Evolutionary conservation across 2,329 filamentous ascomycete genomes (phyloP).

Genomic region (Pestalotiopsis sp.): DNA sequence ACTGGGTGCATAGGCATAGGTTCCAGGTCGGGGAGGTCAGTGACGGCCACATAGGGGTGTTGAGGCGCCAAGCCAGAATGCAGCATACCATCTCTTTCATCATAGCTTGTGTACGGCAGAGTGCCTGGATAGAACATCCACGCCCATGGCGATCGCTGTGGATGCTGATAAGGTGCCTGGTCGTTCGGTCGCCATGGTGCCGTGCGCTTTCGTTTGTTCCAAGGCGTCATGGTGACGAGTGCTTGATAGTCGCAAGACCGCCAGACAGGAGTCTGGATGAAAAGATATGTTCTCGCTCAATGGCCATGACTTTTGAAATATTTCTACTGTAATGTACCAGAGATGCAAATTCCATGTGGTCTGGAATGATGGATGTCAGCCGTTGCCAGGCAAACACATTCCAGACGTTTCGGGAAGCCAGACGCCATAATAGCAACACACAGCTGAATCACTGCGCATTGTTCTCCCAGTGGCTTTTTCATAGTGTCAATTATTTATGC

Average conservation of each 20-base stretch:
- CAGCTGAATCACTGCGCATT: no score
- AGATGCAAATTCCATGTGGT: background rate
- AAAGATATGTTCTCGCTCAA: background rate
- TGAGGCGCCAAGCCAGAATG: constrained; percentile 13
- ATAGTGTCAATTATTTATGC: no score
- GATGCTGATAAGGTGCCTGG: background rate
- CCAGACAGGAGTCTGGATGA: background rate
- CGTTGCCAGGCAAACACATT: background rate
- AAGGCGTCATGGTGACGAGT: background rate
- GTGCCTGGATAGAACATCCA: constrained; percentile 2
- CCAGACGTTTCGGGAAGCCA: background rate
- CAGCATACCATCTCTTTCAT: background rate
- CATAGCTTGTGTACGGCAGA: background rate
- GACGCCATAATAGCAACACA: no score
- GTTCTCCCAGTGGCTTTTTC: no score
- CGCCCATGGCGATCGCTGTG: constrained; percentile 14
- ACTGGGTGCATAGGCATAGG: background rate
- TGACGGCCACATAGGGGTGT: background rate
- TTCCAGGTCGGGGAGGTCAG: background rate
- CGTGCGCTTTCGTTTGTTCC: background rate
- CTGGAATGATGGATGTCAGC: background rate
- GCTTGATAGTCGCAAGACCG: background rate
- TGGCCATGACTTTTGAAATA: background rate
- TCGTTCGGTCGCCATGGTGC: background rate
- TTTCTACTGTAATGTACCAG: background rate